Base-by-base conservation (phyloP, 768 basidiomycete species). In the Trametes meyenii region DNA sequence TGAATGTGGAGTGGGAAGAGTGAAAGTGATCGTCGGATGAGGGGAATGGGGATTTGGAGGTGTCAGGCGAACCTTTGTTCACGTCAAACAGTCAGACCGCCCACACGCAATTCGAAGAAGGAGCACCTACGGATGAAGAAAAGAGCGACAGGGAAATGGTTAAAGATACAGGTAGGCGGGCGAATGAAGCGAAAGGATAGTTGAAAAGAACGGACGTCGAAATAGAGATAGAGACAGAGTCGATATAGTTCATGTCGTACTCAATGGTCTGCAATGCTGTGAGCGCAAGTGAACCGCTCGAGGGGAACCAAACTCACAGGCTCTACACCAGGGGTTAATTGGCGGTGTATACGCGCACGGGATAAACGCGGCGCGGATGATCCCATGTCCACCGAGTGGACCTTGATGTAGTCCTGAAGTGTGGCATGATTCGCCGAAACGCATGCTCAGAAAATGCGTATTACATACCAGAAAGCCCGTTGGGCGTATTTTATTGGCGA, bases 331-430 rank as follows among this genome's bases (percentile, higher is more conserved):
- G 39, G n/a, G 55, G 49, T 29, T 6, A 60, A 43, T 60, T 69
- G 64, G 74, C 68, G 17, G 58, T 44, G 78, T 46, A 79, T 75
- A 39, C 83, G 83, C 6, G 92, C 93, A 70, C 89, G 85, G 36
- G 82, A 87, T 23, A 98, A 69, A 13, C 82, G 78, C 0, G 97
- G 97, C 1, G 91, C 96, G 5, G 89, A 85, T 7, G 80, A 77
- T 3, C 95, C 95, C 44, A 97, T 81, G 65, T 94, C 85, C 14
- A 96, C 84, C 0, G 92, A 87, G 65, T 94, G 92, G 5, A 98
- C 84, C 59, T 86, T 85, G 55, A 96, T 93, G 62, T 89, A 83
- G 68, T 94, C 94, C 96, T 96, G 63, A 2, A 51, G 12, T 19
- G 29, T 42, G 11, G 40, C 11, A n/a, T 50, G n/a, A 42, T 7